phyloP scores from a whole-genome alignment of 345 rosid genomes.

The Murraya paniculata region DNA sequence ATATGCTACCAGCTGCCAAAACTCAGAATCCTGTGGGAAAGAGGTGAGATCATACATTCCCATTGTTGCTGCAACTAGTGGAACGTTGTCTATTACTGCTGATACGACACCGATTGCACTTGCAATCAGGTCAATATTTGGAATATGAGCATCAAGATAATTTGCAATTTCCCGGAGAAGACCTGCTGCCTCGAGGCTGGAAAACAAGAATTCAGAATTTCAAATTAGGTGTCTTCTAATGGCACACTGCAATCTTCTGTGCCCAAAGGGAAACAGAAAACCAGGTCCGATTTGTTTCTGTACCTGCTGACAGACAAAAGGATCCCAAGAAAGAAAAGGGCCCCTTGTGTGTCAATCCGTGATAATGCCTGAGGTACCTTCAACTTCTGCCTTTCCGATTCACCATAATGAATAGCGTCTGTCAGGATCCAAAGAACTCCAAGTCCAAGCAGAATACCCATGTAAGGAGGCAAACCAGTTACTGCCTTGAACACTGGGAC shows the following conservation, averaged over 20 bases:
- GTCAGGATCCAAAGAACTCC: conserved; percentile 98
- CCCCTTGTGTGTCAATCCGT: conserved; percentile 91
- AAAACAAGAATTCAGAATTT: conserved; percentile 5
- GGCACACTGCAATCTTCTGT: neutral
- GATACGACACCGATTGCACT: conserved; percentile 83
- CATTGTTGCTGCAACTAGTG: conserved; percentile 94
- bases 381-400: conserved; percentile 80
- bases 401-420: conserved; percentile 93
- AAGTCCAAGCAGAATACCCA: conserved; percentile 93
- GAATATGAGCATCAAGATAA: conserved; percentile 81
- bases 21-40: conserved; percentile 77
- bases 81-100: conserved; percentile 88
- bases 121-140: conserved; percentile 71
- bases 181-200: conserved; percentile 92
- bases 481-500: conserved; percentile 92
- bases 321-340: conserved; percentile 90
- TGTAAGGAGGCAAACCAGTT: conserved; percentile 94
- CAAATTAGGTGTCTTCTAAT: neutral
- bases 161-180: conserved; percentile 88
- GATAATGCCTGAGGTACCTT: conserved; percentile 97
- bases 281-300: neutral
- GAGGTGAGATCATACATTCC: conserved; percentile 93
- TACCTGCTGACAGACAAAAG: conserved; percentile 93
- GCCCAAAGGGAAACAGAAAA: conserved; percentile 4
- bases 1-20: conserved; percentile 93